Conservation (phyloP, 495 filamentous ascomycete species). For the Lasiosphaeria ovina region DNA sequence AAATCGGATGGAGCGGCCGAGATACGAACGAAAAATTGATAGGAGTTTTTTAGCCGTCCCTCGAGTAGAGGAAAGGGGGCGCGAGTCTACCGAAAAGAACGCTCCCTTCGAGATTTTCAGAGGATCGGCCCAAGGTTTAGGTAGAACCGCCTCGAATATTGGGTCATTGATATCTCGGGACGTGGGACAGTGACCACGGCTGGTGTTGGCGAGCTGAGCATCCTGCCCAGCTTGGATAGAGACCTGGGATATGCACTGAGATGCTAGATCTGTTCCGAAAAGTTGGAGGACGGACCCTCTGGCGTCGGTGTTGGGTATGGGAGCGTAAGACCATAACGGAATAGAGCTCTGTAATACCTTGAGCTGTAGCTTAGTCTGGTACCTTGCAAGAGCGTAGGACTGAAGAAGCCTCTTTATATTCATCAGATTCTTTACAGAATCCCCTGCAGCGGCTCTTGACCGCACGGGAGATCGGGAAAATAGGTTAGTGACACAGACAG, state of each 20-base stretch:
- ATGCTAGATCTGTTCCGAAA: constrained; percentile 63
- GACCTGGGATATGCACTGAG: constrained; percentile 38
- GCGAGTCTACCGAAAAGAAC: constrained; percentile 73
- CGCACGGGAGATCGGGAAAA: constrained; percentile 74
- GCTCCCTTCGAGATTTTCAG: constrained; percentile 58
- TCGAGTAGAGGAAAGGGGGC: constrained; percentile 64
- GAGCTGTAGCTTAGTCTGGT: constrained; percentile 60
- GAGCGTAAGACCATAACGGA: constrained; percentile 70
- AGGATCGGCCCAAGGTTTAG: constrained; percentile 49
- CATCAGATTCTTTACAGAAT: constrained; percentile 56
- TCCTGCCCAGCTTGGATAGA: constrained; percentile 11
- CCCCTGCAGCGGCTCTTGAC: constrained; percentile 61
- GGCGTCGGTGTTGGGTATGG: constrained; percentile 51
- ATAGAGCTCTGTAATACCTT: constrained; percentile 65
- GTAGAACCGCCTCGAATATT: constrained; percentile 58
- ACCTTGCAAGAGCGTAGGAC: constrained; percentile 72
- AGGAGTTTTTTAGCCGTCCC: constrained; percentile 68
- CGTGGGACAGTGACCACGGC: neutral
- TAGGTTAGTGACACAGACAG: constrained; percentile 64
- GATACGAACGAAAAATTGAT: constrained; percentile 32
- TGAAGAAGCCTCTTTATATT: constrained; percentile 69
- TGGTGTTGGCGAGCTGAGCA: neutral
- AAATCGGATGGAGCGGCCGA: constrained; percentile 7
- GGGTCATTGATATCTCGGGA: neutral
- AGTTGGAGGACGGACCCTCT: constrained; percentile 69